phyloP scores from a whole-genome alignment of 371 early-diverging fungal species.

The Smittium mucronatum region DNA sequence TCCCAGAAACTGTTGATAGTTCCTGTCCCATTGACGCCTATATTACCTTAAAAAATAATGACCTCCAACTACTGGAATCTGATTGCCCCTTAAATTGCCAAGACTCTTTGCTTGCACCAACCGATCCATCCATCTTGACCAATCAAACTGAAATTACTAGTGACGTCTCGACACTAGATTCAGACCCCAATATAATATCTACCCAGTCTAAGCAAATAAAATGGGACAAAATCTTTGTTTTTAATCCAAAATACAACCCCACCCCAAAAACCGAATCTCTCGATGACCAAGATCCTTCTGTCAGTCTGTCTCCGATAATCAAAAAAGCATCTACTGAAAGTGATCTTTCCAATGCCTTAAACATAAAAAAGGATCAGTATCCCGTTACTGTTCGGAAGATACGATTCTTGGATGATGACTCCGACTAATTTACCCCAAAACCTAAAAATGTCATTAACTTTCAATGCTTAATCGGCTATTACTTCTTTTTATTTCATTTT shows the following conservation, averaged over 20 bases:
- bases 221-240: background rate
- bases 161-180: background rate
- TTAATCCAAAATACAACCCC: background rate
- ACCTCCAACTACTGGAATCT: too few relatives aligned
- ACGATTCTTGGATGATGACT: background rate
- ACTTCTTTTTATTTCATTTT: too few relatives aligned
- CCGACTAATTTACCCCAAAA: too few relatives aligned
- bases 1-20: too few relatives aligned
- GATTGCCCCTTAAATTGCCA: too few relatives aligned
- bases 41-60: too few relatives aligned
- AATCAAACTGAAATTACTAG: background rate
- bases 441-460: too few relatives aligned
- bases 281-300: background rate
- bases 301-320: background rate
- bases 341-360: too few relatives aligned
- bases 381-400: background rate
- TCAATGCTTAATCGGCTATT: too few relatives aligned
- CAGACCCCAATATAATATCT: background rate
- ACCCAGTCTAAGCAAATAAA: background rate
- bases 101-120: too few relatives aligned
- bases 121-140: too few relatives aligned
- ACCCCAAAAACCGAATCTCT: background rate
- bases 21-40: too few relatives aligned
- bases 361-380: background rate
- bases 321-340: background rate